A percentile compares a stretch with the other conserved stretches of the same genome.
phyloP scores from a whole-genome alignment of 1,284 basidiomycete genomes.

The Calocybe gambosa region DNA sequence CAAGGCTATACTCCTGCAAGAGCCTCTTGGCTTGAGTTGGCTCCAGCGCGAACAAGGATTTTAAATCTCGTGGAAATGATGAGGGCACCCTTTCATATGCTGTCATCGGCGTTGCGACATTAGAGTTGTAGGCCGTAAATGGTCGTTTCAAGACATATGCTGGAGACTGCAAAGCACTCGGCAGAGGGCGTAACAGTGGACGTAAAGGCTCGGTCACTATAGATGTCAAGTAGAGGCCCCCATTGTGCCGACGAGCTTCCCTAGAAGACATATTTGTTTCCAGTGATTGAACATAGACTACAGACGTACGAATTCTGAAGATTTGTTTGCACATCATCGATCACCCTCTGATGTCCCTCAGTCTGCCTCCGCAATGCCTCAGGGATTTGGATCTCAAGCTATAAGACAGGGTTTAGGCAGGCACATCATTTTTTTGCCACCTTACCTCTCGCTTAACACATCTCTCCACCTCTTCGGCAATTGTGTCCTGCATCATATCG shows the following conservation, averaged over 20 bases:
- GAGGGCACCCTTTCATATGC: constrained; percentile 23
- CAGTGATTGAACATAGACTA: not conserved
- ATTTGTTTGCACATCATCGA: constrained; percentile 35
- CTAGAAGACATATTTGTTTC: constrained; percentile 22
- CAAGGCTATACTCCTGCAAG: constrained; percentile 37
- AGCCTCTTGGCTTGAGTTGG: constrained; percentile 32
- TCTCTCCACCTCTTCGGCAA: constrained; percentile 31
- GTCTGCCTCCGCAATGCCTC: constrained; percentile 27
- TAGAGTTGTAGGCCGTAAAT: constrained; percentile 21
- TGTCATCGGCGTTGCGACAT: constrained; percentile 22
- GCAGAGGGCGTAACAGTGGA: constrained; percentile 40
- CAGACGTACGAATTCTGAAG: constrained; percentile 43
- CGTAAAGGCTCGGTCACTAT: constrained; percentile 30
- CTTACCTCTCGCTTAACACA: constrained; percentile 28
- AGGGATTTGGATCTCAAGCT: constrained; percentile 41
- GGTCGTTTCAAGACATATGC: constrained; percentile 21
- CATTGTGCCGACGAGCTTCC: constrained; percentile 45
- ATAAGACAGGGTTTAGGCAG: not conserved
- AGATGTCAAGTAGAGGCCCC: constrained; percentile 31
- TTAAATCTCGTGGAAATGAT: constrained; percentile 31
- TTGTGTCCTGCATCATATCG: constrained; percentile 29
- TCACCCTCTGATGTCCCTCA: constrained; percentile 28
- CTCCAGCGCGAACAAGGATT: constrained; percentile 34
- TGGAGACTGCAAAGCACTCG: constrained; percentile 33
- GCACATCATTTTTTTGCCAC: not conserved